A percentile compares a stretch with the other conserved stretches of the same genome.
phyloP scores from a whole-genome alignment of 2,329 filamentous ascomycete genomes.

The Diaporthe vexans region DNA sequence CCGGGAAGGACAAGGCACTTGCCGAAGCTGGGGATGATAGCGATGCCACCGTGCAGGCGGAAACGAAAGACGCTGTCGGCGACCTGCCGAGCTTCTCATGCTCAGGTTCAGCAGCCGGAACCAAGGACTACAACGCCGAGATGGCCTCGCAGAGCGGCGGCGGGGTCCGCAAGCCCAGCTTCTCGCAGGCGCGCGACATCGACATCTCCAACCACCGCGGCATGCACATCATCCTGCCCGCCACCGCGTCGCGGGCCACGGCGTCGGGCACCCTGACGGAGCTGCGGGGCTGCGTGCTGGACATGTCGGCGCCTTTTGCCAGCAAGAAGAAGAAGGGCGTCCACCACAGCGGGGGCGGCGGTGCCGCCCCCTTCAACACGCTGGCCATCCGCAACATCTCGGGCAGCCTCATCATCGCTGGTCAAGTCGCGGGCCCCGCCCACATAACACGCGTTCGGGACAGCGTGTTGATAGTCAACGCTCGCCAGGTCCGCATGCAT shows the following conservation, averaged over 20 bases:
- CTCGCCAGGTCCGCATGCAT: constrained; percentile 94
- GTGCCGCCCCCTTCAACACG: constrained; percentile 74
- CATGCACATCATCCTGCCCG: constrained; percentile 83
- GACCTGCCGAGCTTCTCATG: constrained; percentile 52
- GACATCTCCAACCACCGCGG: constrained; percentile 76
- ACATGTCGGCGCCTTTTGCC: constrained; percentile 80
- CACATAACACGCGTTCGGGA: constrained; percentile 84
- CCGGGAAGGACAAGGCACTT: constrained; percentile 30
- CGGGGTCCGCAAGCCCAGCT: constrained; percentile 70
- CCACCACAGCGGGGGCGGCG: not conserved
- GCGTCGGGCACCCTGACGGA: constrained; percentile 81
- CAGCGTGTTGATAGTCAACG: constrained; percentile 82
- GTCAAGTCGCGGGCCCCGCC: constrained; percentile 82
- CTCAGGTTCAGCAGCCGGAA: not conserved
- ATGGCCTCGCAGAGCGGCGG: constrained; percentile 58
- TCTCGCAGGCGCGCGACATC: constrained; percentile 73
- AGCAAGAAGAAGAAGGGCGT: constrained; percentile 10
- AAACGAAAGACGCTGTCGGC: constrained; percentile 52
- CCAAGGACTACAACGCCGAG: constrained; percentile 71
- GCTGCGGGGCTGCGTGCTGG: constrained; percentile 79
- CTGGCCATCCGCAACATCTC: constrained; percentile 77
- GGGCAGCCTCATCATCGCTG: constrained; percentile 81
- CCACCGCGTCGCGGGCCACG: constrained; percentile 77
- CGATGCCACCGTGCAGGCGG: constrained; percentile 23
- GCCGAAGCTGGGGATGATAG: constrained; percentile 18